These are phyloP conservation scores for Aquilaria sinensis DNA, from an alignment of 345 rosid genomes.

Conservation along the genomic window DNA sequence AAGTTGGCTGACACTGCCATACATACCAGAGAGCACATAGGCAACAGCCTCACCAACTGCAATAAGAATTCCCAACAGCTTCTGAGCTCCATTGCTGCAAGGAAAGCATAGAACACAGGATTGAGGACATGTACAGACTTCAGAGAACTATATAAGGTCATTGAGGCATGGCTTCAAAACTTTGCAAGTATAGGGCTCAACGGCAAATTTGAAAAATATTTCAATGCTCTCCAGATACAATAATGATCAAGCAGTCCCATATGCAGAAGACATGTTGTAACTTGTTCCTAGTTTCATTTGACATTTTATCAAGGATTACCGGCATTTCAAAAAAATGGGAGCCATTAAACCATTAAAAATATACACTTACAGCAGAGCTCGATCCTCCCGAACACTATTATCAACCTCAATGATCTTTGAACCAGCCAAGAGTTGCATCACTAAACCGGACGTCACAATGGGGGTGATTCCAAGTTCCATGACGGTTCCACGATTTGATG, in stretches of 20 bases:
- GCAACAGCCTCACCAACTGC: constrained; percentile 56
- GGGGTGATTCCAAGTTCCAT: constrained; percentile 71
- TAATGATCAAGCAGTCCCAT: too few relatives aligned
- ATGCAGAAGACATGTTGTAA: too few relatives aligned
- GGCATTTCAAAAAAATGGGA: too few relatives aligned
- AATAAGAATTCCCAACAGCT: constrained; percentile 50
- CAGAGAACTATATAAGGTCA: too few relatives aligned
- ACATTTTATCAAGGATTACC: too few relatives aligned
- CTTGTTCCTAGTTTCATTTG: too few relatives aligned
- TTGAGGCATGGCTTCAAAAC: too few relatives aligned
- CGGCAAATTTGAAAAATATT: too few relatives aligned
- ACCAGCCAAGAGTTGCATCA: constrained; percentile 61
- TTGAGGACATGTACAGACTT: neutral
- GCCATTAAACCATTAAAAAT: too few relatives aligned
- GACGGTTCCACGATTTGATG: constrained; percentile 59
- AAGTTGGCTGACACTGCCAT: constrained; percentile 45
- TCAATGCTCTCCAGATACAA: too few relatives aligned
- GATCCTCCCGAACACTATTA: constrained; percentile 58
- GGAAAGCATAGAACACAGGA: neutral
- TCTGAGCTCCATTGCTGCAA: constrained; percentile 47
- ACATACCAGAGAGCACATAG: constrained; percentile 50
- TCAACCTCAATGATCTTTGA: constrained; percentile 64
- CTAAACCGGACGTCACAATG: constrained; percentile 53
- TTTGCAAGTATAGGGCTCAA: too few relatives aligned
- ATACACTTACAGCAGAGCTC: constrained; percentile 45